Percentiles rank a stretch among this genome's conserved stretches.
Evolutionary conservation across 2,329 filamentous ascomycete genomes (phyloP).

Genomic region (Leptosphaerulina australis): DNA sequence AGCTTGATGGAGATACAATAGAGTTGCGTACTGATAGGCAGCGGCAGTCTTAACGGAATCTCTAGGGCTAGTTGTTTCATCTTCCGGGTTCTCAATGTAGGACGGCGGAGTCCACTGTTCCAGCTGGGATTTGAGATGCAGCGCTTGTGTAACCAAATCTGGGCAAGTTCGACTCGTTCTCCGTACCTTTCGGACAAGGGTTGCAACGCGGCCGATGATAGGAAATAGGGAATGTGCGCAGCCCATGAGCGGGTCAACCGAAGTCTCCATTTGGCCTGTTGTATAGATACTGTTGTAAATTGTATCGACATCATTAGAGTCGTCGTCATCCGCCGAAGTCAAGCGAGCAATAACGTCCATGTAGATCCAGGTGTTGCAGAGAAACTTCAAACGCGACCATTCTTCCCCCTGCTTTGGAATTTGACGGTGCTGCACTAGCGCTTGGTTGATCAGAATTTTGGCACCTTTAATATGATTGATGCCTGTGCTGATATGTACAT

Average conservation of each 20-base stretch:
- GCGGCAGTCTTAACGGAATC: constrained; percentile 71
- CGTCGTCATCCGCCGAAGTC: constrained; percentile 66
- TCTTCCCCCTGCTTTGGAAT: constrained; percentile 50
- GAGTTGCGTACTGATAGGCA: constrained; percentile 70
- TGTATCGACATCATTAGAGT: constrained; percentile 58
- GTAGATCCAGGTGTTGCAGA: constrained; percentile 75
- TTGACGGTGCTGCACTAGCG: constrained; percentile 57
- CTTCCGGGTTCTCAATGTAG: constrained; percentile 66
- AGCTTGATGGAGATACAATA: constrained; percentile 70
- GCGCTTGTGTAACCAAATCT: constrained; percentile 65
- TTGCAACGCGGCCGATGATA: constrained; percentile 69
- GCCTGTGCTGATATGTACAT: constrained; percentile 70
- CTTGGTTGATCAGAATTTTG: constrained; percentile 66
- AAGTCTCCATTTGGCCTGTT: constrained; percentile 51
- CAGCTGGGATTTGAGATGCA: constrained; percentile 65
- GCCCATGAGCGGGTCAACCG: constrained; percentile 74
- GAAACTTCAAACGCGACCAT: constrained; percentile 63
- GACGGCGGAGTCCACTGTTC: constrained; percentile 66
- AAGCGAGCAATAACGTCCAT: constrained; percentile 74
- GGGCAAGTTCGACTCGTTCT: constrained; percentile 63
- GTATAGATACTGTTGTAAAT: constrained; percentile 47
- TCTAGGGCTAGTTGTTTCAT: constrained; percentile 65
- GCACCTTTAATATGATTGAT: constrained; percentile 73
- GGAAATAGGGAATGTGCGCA: constrained; percentile 72
- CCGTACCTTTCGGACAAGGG: constrained; percentile 67